These are phyloP conservation scores for Cerrena zonata DNA, from an alignment of 1,284 basidiomycete species.

Conservation along the genomic window DNA sequence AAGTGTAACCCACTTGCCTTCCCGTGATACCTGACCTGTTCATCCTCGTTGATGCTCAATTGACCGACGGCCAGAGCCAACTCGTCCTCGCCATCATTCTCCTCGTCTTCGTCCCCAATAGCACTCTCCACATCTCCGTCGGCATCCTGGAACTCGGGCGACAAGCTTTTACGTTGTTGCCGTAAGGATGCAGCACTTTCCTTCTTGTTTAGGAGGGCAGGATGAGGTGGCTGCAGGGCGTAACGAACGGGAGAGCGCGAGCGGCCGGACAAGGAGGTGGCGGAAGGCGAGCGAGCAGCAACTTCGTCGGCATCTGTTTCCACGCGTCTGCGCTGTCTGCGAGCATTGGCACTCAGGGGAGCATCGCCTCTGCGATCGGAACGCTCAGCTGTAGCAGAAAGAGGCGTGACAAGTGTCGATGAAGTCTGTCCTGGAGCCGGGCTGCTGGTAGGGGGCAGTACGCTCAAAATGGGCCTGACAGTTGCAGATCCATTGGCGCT, in stretches of 20 bases:
- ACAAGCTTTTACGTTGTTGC: constrained; percentile 6
- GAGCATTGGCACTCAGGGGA: constrained; percentile 4
- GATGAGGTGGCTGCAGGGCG: constrained; percentile 13
- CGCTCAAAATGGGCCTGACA: constrained; percentile 1
- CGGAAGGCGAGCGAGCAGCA: constrained; percentile 19
- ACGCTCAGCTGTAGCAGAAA: constrained; percentile 3
- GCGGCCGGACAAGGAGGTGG: constrained; percentile 18
- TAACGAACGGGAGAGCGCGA: constrained; percentile 22
- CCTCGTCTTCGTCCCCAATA: constrained; percentile 4
- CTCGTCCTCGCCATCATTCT: constrained; percentile 41
- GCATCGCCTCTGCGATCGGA: neutral
- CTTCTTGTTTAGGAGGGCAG: constrained; percentile 10
- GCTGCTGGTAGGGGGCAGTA: constrained; percentile 2
- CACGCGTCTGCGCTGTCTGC: constrained; percentile 23
- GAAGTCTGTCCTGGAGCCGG: neutral
- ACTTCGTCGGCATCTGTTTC: constrained; percentile 13
- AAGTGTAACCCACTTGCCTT: constrained; percentile 78
- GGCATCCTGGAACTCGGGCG: constrained; percentile 17
- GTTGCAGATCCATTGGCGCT: neutral
- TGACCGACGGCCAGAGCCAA: constrained; percentile 74
- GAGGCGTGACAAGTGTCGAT: constrained; percentile 2
- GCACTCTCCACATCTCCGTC: constrained; percentile 36
- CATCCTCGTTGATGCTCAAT: constrained; percentile 78
- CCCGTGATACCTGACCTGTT: constrained; percentile 73
- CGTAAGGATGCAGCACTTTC: constrained; percentile 8